These are phyloP conservation scores for Pseudocercospora eumusae DNA, from an alignment of 2,329 filamentous ascomycete species.

Conservation along the genomic window DNA sequence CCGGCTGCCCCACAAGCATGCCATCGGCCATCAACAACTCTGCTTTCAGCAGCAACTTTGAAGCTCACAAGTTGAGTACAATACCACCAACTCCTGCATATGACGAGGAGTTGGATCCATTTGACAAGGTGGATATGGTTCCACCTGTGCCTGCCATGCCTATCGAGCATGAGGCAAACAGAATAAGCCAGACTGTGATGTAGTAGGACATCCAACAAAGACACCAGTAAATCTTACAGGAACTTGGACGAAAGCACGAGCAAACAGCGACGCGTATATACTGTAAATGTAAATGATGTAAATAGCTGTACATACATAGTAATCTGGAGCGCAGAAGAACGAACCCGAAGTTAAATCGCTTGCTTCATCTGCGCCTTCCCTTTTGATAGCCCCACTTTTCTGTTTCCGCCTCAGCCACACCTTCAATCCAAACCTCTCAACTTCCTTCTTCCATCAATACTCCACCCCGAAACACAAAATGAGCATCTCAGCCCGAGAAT, in stretches of 20 bases:
- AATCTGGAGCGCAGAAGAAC: slow-evolving; percentile 7
- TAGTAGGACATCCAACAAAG: slow-evolving; percentile 9
- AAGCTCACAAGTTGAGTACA: slow-evolving; percentile 40
- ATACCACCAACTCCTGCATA: slow-evolving; percentile 47
- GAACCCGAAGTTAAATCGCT: slow-evolving; percentile 5
- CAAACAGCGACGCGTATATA: slow-evolving; percentile 11
- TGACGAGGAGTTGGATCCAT: slow-evolving; percentile 40
- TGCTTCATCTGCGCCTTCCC: slow-evolving; percentile 11
- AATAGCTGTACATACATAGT: slow-evolving; percentile 11
- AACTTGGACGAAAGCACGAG: background rate
- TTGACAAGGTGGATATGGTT: slow-evolving; percentile 35
- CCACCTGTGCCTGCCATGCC: slow-evolving; percentile 30
- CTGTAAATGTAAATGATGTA: slow-evolving; percentile 13
- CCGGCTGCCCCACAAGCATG: slow-evolving; percentile 45
- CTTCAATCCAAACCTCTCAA: slow-evolving; percentile 3
- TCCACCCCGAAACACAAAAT: slow-evolving; percentile 19
- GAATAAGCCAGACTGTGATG: slow-evolving; percentile 22
- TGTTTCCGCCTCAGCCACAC: background rate
- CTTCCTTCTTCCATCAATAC: background rate
- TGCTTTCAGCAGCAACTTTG: slow-evolving; percentile 31
- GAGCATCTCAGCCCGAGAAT: slow-evolving; percentile 59
- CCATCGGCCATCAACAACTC: slow-evolving; percentile 35
- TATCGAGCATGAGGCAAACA: slow-evolving; percentile 2
- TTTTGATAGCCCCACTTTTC: slow-evolving; percentile 1
- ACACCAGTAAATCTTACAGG: background rate